Evolutionary conservation across 2,329 filamentous ascomycete genomes (phyloP).

Genomic region (Colletotrichum eremochloae): DNA sequence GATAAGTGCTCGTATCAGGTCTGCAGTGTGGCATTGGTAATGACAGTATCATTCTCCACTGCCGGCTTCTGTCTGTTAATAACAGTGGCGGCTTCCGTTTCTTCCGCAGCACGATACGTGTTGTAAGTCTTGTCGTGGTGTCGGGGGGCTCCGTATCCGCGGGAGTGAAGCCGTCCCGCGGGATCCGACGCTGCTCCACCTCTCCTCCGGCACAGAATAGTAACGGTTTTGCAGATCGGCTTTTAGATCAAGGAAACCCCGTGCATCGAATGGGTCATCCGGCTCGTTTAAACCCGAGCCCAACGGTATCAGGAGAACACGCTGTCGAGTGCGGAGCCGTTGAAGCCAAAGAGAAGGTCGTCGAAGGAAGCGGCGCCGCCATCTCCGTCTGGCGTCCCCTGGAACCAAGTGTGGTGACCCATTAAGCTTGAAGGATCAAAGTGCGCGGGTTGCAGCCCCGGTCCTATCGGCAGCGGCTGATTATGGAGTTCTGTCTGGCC

Average conservation of each 20-base stretch:
- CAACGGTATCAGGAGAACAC: constrained; percentile 37
- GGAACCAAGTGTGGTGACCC: constrained; percentile 9
- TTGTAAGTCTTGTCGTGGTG: neutral
- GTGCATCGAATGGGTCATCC: neutral
- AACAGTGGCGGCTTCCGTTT: neutral
- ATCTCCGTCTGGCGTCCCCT: constrained; percentile 24
- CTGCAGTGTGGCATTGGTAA: neutral
- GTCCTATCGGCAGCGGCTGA: neutral
- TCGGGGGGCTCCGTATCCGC: constrained; percentile 10
- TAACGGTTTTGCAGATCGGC: no score
- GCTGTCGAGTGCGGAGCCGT: constrained; percentile 48
- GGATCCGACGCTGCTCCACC: neutral
- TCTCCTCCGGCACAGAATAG: neutral
- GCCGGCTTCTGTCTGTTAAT: neutral
- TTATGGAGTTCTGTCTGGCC: neutral
- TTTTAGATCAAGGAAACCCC: neutral
- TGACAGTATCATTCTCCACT: neutral
- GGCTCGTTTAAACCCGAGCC: fast-evolving
- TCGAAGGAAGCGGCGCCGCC: constrained; percentile 44
- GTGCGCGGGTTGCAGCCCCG: neutral
- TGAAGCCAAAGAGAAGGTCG: constrained; percentile 51
- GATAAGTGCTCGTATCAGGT: neutral
- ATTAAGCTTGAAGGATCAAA: neutral
- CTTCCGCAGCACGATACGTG: neutral
- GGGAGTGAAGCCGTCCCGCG: constrained; percentile 25